A percentile compares a stretch with the other conserved stretches of the same genome.
Evolutionary conservation across 2,329 filamentous ascomycete genomes (phyloP).

Genomic region (Lecanicillium sp.): DNA sequence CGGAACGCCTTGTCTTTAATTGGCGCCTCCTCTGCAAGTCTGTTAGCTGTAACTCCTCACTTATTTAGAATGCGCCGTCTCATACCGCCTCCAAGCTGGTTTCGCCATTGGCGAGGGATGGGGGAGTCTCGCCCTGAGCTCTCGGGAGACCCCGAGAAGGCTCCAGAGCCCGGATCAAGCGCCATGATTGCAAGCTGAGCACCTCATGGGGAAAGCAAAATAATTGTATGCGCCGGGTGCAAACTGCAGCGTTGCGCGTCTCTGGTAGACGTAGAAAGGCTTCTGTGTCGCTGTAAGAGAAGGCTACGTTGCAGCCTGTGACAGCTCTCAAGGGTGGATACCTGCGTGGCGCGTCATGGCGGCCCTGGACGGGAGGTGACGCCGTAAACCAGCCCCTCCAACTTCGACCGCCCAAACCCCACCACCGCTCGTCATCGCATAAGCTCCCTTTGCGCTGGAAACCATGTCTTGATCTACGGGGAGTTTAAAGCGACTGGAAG

Average conservation of each 20-base stretch:
- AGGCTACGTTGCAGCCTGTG: slow-evolving; percentile 15
- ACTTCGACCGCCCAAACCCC: neutral
- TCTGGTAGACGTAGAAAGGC: slow-evolving; percentile 7
- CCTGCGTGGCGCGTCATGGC: neutral
- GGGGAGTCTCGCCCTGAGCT: slow-evolving; percentile 78
- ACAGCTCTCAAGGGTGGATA: neutral
- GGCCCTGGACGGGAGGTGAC: too few species aligned
- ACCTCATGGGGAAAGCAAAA: slow-evolving; percentile 8
- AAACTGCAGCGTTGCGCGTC: too few species aligned
- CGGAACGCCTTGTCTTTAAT: slow-evolving; percentile 64
- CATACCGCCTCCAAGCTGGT: slow-evolving; percentile 69
- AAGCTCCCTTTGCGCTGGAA: too few species aligned
- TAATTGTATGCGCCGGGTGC: slow-evolving; percentile 8
- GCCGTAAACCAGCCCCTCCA: slow-evolving; percentile 4
- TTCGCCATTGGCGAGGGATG: slow-evolving; percentile 66
- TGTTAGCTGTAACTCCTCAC: neutral
- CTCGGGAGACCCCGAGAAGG: slow-evolving; percentile 62
- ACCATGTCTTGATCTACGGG: too few species aligned
- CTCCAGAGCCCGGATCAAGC: slow-evolving; percentile 50
- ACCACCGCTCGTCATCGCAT: too few species aligned
- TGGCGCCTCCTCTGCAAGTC: slow-evolving; percentile 40
- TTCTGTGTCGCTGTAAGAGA: slow-evolving; percentile 5
- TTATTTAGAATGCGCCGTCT: slow-evolving; percentile 9
- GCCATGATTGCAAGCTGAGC: slow-evolving; percentile 41
- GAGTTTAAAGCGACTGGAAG: too few species aligned